These are phyloP conservation scores for Acanthamoeba healyi DNA, from an alignment of 208 protist genomes.

Conservation along the genomic window DNA sequence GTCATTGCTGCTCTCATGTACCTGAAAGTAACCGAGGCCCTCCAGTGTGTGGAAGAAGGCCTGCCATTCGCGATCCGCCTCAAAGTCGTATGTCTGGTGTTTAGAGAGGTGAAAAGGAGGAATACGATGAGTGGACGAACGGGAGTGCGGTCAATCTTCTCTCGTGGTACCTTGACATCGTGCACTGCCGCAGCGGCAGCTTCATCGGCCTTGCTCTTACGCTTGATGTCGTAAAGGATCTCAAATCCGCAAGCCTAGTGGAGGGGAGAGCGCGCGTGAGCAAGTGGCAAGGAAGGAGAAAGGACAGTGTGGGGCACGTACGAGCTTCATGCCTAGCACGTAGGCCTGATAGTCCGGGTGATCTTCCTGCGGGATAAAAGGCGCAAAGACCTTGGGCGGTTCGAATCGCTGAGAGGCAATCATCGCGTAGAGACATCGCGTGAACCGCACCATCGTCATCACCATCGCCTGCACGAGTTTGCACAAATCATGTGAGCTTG, in stretches of 20 bases:
- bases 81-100: constrained; percentile 55
- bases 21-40: constrained; percentile 58
- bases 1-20: too few species aligned
- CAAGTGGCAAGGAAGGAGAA: too few species aligned
- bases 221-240: constrained; percentile 50
- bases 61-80: constrained; percentile 45
- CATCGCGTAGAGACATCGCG: constrained; percentile 30
- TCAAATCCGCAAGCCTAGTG: constrained; percentile 61
- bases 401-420: constrained; percentile 11
- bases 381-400: constrained; percentile 42
- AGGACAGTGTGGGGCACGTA: too few species aligned
- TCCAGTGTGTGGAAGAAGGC: constrained; percentile 33
- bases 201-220: neutral
- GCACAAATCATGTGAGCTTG: too few species aligned
- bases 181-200: neutral
- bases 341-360: constrained; percentile 48
- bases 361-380: neutral
- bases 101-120: neutral
- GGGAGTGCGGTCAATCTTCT: neutral
- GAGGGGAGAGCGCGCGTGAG: too few species aligned
- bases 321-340: constrained; percentile 67
- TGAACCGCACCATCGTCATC: constrained; percentile 70
- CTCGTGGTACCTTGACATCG: constrained; percentile 15
- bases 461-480: neutral
- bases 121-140: neutral